Conservation (phyloP, 2,329 filamentous ascomycete species). For the Colletotrichum lentis region DNA sequence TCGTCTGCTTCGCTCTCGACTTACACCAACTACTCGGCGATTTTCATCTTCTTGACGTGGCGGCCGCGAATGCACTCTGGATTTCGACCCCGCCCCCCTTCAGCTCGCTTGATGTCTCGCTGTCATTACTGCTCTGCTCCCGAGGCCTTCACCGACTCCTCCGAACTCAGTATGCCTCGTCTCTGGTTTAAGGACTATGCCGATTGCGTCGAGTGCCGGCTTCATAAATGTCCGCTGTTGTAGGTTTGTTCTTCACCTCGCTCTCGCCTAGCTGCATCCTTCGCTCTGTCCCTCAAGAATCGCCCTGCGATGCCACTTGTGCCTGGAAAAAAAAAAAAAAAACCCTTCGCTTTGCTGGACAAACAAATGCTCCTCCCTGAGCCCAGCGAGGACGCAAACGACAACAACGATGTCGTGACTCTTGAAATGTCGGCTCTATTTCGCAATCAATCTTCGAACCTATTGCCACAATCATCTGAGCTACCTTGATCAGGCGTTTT, state of each 20-base stretch:
- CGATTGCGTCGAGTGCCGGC: neutral
- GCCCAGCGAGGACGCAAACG: constrained; percentile 11
- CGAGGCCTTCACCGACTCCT: constrained; percentile 16
- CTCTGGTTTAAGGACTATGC: neutral
- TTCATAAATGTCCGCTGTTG: neutral
- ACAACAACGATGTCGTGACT: neutral
- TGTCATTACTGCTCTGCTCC: constrained; percentile 2
- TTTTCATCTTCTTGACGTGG: neutral
- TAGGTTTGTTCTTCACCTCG: neutral
- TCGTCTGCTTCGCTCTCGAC: neutral
- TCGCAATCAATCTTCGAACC: neutral
- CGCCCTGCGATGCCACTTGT: neutral
- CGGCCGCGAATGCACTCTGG: neutral
- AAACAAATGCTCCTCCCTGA: constrained; percentile 18
- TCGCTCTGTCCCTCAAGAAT: neutral
- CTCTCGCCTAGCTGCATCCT: neutral
- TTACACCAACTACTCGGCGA: neutral
- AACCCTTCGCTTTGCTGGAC: constrained; percentile 24
- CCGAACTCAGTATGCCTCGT: neutral
- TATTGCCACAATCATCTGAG: neutral
- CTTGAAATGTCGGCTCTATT: neutral
- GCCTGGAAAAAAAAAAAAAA: constrained; percentile 23
- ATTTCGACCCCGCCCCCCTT: neutral
- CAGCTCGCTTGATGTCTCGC: constrained; percentile 30
- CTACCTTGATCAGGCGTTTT: neutral